Base-by-base conservation (phyloP, 2,329 filamentous ascomycete species). In the Botrytis paeoniae region DNA sequence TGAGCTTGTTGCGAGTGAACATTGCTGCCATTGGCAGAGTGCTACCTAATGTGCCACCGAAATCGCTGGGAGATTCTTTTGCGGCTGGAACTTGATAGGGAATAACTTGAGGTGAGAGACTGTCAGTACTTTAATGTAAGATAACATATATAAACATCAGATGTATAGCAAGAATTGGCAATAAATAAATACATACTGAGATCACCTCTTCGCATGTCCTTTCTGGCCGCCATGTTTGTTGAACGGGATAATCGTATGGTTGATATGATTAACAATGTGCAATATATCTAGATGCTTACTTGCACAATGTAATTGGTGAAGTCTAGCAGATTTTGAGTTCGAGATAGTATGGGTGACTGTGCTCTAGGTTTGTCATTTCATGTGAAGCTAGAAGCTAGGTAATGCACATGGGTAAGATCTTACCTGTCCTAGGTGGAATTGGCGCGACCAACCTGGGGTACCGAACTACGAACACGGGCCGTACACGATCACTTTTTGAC, bases 1-100 rank as follows among this genome's bases (percentile, higher is more conserved):
- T 84, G 80, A 89, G 96, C 87, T 93, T 92, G 85, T 97, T 97
- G 78, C 94, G 89, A 78, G 92, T 96, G 82, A 97, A 96, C 87
- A 97, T 97, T 76, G 95, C 95, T 73, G 93, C 94, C 95, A 98
- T 98, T 74, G 95, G 95, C 80, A 98, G 86, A 51, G 95, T 97
- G 80, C 91, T 95, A 41, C 87, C 85, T 72, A 91, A 80, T 41
- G 86, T 93, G 83, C 92, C 91, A 70, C 89, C 86, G 82, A 97
- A 88, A 80, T 97, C 94, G 74, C 83, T 82, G 76, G 88, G 85
- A 75, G 85, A 87, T 78, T 89, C 88, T 79, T 91, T 89, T 78
- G 89, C 85, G 66, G 87, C 85, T 61, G 94, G 93, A 78, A 92
- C 92, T 83, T 93, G 89, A 83, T 96, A 98, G 74, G 95, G 95